Percentiles rank a stretch among this genome's conserved stretches.
Evolutionary conservation across 2,329 filamentous ascomycete species (phyloP).

Genomic region (Saccharata proteae): DNA sequence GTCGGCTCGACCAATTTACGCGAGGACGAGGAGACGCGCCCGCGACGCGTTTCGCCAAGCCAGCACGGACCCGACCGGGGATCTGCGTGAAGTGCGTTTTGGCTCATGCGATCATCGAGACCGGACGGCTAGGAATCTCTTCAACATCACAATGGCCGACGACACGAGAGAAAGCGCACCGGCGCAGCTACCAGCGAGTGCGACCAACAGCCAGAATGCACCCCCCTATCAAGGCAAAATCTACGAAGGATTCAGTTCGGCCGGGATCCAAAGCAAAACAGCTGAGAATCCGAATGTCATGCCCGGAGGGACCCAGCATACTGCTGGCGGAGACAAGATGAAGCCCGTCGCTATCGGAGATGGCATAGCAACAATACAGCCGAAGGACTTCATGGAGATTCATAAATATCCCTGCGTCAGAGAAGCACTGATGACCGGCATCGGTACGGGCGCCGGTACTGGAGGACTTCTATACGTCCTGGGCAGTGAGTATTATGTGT

Average conservation of each 20-base stretch:
- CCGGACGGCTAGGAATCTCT: too few species aligned
- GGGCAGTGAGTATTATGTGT: slow-evolving; percentile 46
- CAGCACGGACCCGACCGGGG: too few species aligned
- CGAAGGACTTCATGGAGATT: slow-evolving; percentile 57
- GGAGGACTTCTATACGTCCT: slow-evolving; percentile 64
- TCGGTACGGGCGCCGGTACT: slow-evolving; percentile 63
- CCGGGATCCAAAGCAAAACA: slow-evolving; percentile 11
- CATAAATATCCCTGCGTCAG: slow-evolving; percentile 75
- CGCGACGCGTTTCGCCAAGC: too few species aligned
- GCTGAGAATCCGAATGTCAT: slow-evolving; percentile 41
- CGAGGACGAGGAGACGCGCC: too few species aligned
- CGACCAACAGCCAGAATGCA: slow-evolving; percentile 2
- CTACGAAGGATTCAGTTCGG: slow-evolving; percentile 3
- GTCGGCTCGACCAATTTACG: too few species aligned
- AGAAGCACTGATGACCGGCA: slow-evolving; percentile 71
- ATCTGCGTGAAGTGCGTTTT: too few species aligned
- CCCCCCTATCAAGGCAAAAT: slow-evolving; percentile 1
- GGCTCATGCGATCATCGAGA: too few species aligned
- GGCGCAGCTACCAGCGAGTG: neutral
- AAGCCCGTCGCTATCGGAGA: slow-evolving; percentile 26
- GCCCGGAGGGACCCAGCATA: slow-evolving; percentile 46
- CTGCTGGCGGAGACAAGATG: slow-evolving; percentile 41
- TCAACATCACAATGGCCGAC: slow-evolving; percentile 29
- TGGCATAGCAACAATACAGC: slow-evolving; percentile 52
- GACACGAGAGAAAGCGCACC: slow-evolving; percentile 25